phyloP scores from a whole-genome alignment of 2,329 filamentous ascomycete genomes.

The Trichoderma breve region DNA sequence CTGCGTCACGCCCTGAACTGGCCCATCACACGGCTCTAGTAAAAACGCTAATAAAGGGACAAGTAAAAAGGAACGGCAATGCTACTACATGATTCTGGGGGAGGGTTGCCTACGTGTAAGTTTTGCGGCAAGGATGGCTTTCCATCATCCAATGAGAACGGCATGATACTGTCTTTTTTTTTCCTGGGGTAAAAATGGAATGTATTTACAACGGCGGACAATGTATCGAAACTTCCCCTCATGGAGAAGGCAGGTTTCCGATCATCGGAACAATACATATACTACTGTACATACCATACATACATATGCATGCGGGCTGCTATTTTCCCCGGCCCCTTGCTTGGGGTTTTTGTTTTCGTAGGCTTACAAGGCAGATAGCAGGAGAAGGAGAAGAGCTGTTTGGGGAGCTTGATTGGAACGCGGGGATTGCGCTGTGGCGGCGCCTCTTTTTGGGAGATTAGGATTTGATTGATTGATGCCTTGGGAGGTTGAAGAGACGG shows the following conservation, averaged over 20 bases:
- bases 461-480: background rate
- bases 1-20: background rate
- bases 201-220: background rate
- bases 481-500: background rate
- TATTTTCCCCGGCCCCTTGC: background rate
- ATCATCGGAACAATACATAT: background rate
- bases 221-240: background rate
- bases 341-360: background rate
- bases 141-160: background rate
- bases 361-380: conserved; percentile 11
- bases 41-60: background rate
- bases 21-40: background rate
- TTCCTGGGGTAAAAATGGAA: background rate
- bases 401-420: background rate
- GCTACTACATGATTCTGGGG: background rate
- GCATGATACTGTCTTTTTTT: background rate
- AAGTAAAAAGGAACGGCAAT: background rate
- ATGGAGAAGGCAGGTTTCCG: background rate
- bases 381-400: background rate
- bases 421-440: background rate
- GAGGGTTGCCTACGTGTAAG: background rate
- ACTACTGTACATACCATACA: background rate
- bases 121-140: background rate
- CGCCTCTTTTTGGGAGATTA: background rate
- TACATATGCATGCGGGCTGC: background rate